Percentiles rank a stretch among this genome's conserved stretches.
Conservation (phyloP, 129 eudicot genomes). For the Artemisia argyi region DNA sequence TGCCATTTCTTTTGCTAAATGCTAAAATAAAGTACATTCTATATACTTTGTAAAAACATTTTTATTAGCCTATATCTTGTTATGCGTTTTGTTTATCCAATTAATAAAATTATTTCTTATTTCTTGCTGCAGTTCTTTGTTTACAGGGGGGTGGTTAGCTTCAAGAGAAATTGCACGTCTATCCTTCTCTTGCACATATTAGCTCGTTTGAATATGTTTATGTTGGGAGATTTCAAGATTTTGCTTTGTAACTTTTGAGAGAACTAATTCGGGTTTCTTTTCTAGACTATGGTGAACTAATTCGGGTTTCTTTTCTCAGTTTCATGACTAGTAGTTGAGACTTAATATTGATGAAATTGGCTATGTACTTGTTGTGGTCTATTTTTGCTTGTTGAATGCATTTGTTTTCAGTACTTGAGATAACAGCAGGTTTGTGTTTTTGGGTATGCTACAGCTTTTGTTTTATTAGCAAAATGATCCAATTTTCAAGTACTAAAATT, state of each 20-base stretch:
- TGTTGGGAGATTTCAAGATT: background rate
- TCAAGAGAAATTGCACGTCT: background rate
- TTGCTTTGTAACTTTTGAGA: background rate
- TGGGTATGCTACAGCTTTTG: too few relatives aligned
- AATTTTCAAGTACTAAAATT: too few relatives aligned
- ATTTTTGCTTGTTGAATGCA: too few relatives aligned
- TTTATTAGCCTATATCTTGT: background rate
- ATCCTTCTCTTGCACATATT: background rate
- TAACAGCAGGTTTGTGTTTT: too few relatives aligned
- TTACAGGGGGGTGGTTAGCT: conserved; percentile 11
- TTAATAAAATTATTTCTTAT: background rate
- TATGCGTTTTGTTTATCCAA: background rate
- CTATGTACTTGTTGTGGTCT: too few relatives aligned
- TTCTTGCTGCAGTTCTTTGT: background rate
- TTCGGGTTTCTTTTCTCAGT: background rate
- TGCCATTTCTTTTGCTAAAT: too few relatives aligned
- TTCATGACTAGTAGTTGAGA: background rate
- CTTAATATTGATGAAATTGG: too few relatives aligned
- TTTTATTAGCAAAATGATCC: too few relatives aligned
- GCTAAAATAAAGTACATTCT: too few relatives aligned
- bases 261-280: background rate
- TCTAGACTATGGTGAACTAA: background rate
- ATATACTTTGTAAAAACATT: background rate
- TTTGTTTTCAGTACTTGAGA: too few relatives aligned
- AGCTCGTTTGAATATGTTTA: conserved; percentile 1